Conservation (phyloP, 108 stramenopile genomes). For the Cyclostephanos invisitatus region DNA sequence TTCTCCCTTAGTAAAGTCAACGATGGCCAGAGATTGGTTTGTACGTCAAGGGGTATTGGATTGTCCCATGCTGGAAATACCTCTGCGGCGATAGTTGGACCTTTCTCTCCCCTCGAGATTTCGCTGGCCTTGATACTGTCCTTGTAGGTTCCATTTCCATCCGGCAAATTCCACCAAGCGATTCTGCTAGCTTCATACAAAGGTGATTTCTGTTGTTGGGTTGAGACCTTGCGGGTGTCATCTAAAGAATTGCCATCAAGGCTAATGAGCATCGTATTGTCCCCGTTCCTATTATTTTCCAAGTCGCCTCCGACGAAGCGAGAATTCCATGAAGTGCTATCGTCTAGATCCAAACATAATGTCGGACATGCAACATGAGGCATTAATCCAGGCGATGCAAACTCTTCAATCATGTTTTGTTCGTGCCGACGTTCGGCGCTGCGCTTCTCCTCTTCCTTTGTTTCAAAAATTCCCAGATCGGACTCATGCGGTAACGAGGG, state of each 20-base stretch:
- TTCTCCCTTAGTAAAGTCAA: slow-evolving; percentile 62
- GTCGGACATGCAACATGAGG: slow-evolving; percentile 77
- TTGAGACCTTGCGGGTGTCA: slow-evolving; percentile 2
- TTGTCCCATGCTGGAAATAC: slow-evolving; percentile 54
- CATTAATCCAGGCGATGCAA: slow-evolving; percentile 78
- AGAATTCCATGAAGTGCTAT: slow-evolving; percentile 83
- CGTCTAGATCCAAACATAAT: slow-evolving; percentile 73
- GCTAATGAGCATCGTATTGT: slow-evolving; percentile 43
- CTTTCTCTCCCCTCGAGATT: not conserved
- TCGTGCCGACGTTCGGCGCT: slow-evolving; percentile 55
- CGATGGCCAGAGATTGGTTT: slow-evolving; percentile 69
- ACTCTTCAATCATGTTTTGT: slow-evolving; percentile 73
- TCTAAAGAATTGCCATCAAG: slow-evolving; percentile 23
- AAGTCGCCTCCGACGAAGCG: slow-evolving; percentile 30
- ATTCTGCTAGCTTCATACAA: slow-evolving; percentile 42
- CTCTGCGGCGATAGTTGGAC: slow-evolving; percentile 32
- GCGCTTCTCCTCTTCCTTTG: slow-evolving; percentile 78
- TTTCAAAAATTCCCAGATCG: slow-evolving; percentile 83
- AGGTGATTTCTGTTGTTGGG: slow-evolving; percentile 17
- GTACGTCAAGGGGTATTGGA: slow-evolving; percentile 51
- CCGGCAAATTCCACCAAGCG: slow-evolving; percentile 64
- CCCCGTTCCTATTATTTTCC: slow-evolving; percentile 17
- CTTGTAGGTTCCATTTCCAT: slow-evolving; percentile 20
- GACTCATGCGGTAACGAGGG: slow-evolving; percentile 73
- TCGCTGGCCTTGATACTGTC: slow-evolving; percentile 1